Evolutionary conservation across 1,284 basidiomycete species (phyloP).

Genomic region (Sporisorium iseilematis-ciliati): DNA sequence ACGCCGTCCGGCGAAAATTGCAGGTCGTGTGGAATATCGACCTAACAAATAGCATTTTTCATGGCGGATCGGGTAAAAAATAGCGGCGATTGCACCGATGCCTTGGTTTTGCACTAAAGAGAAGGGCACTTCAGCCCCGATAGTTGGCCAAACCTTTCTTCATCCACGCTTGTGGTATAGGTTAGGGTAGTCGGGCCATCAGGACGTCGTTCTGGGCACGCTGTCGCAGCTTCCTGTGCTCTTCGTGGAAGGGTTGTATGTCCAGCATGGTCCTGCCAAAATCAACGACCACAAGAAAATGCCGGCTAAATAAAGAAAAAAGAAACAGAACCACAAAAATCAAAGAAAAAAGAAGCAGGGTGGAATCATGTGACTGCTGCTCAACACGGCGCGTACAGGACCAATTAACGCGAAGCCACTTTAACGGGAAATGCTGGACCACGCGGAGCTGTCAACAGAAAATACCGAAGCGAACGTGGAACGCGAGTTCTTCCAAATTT

Average conservation of each 20-base stretch:
- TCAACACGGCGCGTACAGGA: slow-evolving; percentile 34
- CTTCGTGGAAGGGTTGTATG: neutral
- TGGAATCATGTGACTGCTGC: slow-evolving; percentile 34
- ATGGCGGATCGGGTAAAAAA: too few relatives aligned
- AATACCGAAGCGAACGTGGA: slow-evolving; percentile 37
- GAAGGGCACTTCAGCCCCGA: too few relatives aligned
- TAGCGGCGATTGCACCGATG: too few relatives aligned
- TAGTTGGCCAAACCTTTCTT: too few relatives aligned
- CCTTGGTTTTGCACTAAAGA: too few relatives aligned
- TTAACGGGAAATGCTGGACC: slow-evolving; percentile 14
- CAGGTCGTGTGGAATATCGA: too few relatives aligned
- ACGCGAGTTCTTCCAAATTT: slow-evolving; percentile 32
- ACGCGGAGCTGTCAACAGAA: slow-evolving; percentile 52
- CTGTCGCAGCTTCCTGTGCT: neutral
- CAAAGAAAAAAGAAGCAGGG: slow-evolving; percentile 2
- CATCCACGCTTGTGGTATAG: too few relatives aligned
- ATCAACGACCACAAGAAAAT: neutral
- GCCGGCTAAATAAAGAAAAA: neutral
- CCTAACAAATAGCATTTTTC: too few relatives aligned
- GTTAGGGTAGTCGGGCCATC: too few relatives aligned
- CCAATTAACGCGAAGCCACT: slow-evolving; percentile 47
- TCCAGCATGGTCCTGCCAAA: neutral
- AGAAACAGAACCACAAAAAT: slow-evolving; percentile 1
- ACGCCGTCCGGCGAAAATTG: too few relatives aligned
- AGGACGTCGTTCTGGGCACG: too few relatives aligned